Percentiles rank a stretch among this genome's conserved stretches.
Conservation (phyloP, 768 basidiomycete genomes). For the Tylopilus rubrobrunneus region DNA sequence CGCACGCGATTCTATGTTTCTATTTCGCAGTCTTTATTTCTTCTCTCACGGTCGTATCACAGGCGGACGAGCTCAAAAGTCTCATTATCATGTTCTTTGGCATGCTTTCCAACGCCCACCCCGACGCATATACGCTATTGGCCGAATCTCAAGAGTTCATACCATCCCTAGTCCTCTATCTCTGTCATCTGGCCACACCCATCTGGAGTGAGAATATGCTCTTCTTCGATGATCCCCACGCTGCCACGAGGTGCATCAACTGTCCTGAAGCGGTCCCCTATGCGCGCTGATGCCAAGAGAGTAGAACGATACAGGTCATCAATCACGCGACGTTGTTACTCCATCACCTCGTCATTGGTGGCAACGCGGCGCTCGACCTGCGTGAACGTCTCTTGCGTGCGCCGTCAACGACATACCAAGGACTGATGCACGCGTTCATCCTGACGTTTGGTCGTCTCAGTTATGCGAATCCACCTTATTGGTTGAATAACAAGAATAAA, state of each 20-base stretch:
- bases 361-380: slow-evolving; percentile 47
- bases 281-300: neutral
- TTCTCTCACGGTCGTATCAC: slow-evolving; percentile 2
- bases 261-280: neutral
- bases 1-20: neutral
- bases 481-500: slow-evolving; percentile 42
- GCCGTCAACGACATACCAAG: slow-evolving; percentile 52
- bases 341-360: slow-evolving; percentile 56
- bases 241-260: slow-evolving; percentile 22
- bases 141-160: slow-evolving; percentile 52
- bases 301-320: slow-evolving; percentile 49
- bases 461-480: slow-evolving; percentile 63
- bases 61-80: slow-evolving; percentile 37
- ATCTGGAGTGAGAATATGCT: slow-evolving; percentile 65
- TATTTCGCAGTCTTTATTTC: neutral
- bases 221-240: slow-evolving; percentile 35
- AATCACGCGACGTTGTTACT: slow-evolving; percentile 56
- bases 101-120: slow-evolving; percentile 36
- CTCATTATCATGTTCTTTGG: slow-evolving; percentile 39
- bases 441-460: slow-evolving; percentile 75
- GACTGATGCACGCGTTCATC: slow-evolving; percentile 64
- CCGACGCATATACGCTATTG: slow-evolving; percentile 36
- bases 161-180: slow-evolving; percentile 58
- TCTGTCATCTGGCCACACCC: slow-evolving; percentile 47
- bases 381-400: slow-evolving; percentile 56